Conservation (phyloP, 2,329 filamentous ascomycete species). For the Fusarium sp. region DNA sequence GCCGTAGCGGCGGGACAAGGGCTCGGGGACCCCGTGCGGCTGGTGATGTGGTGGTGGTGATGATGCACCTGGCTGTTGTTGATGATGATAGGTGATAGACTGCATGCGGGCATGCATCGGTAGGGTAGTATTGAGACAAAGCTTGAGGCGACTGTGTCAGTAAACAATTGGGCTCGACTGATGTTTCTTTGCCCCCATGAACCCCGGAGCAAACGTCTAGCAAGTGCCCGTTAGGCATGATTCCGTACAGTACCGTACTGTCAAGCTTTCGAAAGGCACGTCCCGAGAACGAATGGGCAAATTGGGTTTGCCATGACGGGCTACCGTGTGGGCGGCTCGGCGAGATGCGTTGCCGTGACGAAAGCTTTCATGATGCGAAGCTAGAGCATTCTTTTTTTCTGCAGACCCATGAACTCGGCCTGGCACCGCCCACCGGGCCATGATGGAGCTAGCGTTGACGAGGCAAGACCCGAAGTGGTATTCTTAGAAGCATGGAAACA, state of each 20-base stretch:
- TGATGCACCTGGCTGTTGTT: slow-evolving; percentile 14
- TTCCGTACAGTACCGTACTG: not conserved
- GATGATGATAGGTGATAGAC: slow-evolving; percentile 18
- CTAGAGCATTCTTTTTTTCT: slow-evolving; percentile 21
- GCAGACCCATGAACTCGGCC: not conserved
- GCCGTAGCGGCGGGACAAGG: slow-evolving; percentile 22
- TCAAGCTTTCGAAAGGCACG: not conserved
- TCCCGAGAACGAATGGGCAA: slow-evolving; percentile 1
- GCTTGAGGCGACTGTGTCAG: not conserved
- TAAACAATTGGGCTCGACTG: not conserved
- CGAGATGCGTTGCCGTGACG: slow-evolving; percentile 42
- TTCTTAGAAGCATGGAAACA: slow-evolving; percentile 19
- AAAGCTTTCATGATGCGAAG: slow-evolving; percentile 34
- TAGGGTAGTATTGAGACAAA: slow-evolving; percentile 13
- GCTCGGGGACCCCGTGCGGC: slow-evolving; percentile 40
- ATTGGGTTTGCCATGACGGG: not conserved
- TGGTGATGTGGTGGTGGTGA: slow-evolving; percentile 21
- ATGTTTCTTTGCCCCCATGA: not conserved
- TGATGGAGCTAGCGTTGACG: slow-evolving; percentile 8
- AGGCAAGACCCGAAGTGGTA: slow-evolving; percentile 14
- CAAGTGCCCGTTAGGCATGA: not conserved
- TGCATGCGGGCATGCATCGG: not conserved
- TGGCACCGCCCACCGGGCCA: slow-evolving; percentile 13
- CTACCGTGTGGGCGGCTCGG: slow-evolving; percentile 22
- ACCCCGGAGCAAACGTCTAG: not conserved